Evolutionary conservation across 2,329 filamentous ascomycete species (phyloP), one percentile per base, ranked within the genome.

Genomic region (Colletotrichum sp.): DNA sequence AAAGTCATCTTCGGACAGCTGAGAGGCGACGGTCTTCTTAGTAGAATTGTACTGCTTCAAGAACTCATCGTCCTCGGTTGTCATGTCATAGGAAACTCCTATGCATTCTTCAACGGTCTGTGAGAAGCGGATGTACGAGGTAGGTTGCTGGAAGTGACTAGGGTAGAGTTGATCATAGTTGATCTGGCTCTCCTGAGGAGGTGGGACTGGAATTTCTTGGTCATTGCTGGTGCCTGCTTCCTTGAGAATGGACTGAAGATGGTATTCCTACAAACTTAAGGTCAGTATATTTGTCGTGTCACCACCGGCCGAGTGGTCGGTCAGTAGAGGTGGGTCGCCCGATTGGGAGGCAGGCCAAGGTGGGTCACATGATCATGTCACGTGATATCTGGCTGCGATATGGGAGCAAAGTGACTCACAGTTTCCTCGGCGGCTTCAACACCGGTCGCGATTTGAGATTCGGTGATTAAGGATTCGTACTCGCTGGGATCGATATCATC

Each of bases 351-450:
- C 43, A 52, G 63, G 21, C 56, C 64, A 74, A 74, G 55, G 48
- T 36, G 63, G 73, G 73, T 88, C 89, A 90, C 85, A 85, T 88
- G 88, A 68, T 4, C 0, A 4, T 0, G 30, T 26, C 89, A 90
- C 89, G 89, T 90, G 88, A 89, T 85, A 84, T 85, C 81, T 80
- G 79, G 78, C 80, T 78, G 78, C 75, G 64, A 77, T 66, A 79
- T 73, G 70, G 76, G 78, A 78, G 58, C 78, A 79, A 78, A 78
- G 72, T 71, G 79, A 95, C 96, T 92, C 87, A 98, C 97, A 88
- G 96, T 96, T 92, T 98, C 96, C 87, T 99, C 97, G 78, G 93
- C 95, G 84, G 98, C 96, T 86, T 99, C 97, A 81, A 99, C 97
- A 86, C 97, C 97, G 79, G 96, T 98, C 83, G 97, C 96, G 83